Evolutionary conservation across 2,329 filamentous ascomycete species (phyloP).

Genomic region (Fusarium sp.): DNA sequence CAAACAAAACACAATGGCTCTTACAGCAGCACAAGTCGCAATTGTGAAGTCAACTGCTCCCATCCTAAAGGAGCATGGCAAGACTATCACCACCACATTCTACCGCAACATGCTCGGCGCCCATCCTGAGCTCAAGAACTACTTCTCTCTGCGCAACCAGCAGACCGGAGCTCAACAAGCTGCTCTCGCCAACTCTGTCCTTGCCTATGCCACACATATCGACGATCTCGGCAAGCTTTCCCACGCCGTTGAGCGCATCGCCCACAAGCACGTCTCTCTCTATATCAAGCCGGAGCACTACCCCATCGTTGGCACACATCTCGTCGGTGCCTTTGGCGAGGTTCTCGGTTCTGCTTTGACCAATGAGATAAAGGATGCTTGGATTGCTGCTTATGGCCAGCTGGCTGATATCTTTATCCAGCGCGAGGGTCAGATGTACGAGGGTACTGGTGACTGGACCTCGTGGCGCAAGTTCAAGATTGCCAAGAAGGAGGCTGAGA

Average conservation of each 20-base stretch:
- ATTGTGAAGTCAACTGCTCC: constrained; percentile 84
- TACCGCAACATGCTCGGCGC: constrained; percentile 76
- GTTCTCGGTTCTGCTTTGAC: constrained; percentile 78
- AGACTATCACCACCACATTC: constrained; percentile 77
- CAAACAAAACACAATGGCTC: constrained; percentile 54
- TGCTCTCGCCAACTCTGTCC: constrained; percentile 77
- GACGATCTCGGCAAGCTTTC: constrained; percentile 74
- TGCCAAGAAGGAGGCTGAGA: constrained; percentile 71
- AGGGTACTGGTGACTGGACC: constrained; percentile 59
- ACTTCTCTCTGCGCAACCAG: constrained; percentile 81
- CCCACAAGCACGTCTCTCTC: constrained; percentile 81
- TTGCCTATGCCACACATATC: constrained; percentile 80
- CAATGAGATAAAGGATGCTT: constrained; percentile 75
- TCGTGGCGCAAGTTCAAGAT: constrained; percentile 69
- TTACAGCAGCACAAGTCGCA: constrained; percentile 74
- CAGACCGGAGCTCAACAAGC: constrained; percentile 74
- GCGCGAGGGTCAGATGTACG: constrained; percentile 73
- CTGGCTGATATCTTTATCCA: constrained; percentile 79
- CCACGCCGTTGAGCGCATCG: constrained; percentile 74
- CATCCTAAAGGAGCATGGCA: constrained; percentile 76
- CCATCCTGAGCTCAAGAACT: constrained; percentile 74
- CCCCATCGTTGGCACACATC: constrained; percentile 74
- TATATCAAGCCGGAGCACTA: constrained; percentile 78
- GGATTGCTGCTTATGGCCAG: constrained; percentile 78
- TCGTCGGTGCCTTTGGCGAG: constrained; percentile 75